Evolutionary conservation across 768 basidiomycete species (phyloP), one percentile per base, ranked within the genome.

Genomic region (Rhodotorula babjevae): DNA sequence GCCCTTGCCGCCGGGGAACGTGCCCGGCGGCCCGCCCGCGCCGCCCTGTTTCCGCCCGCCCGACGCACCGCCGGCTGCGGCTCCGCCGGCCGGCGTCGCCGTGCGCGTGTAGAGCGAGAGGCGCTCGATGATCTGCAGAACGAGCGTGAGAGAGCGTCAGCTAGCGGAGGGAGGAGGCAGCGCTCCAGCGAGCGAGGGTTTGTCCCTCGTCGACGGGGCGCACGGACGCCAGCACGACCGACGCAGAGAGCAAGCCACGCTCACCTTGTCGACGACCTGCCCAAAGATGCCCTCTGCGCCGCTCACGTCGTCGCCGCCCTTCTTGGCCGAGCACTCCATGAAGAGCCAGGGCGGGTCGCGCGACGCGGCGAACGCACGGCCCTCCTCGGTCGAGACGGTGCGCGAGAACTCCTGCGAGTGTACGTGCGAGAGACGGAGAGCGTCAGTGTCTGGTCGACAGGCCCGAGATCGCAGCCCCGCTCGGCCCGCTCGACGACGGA

Each of bases 281-380:
- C 84, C 82, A 78, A 89, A 89, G 5, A 89, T 87, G 58, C 92
- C 90, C 44, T 84, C 84, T 12, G 62, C 65, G 1, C 74, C 74
- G 11, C 56, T 67, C 15, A 76, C 67, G 49, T 97, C 93, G 25
- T 90, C 89, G 0, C 90, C 84, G 15, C 89, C 87, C 0, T 92
- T 96, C 87, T 97, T 97, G 0, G 95, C 95, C 0, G 89, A 91
- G 1, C 92, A 88, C 82, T 98, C 95, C 56, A 97, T 83, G 82
- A 98, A 98, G 58, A 93, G 83, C 29, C 89, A 90, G 27, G 86
- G 86, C 85, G 92, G 92, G 46, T 90, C 86, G 36, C 83, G 83
- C 0, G 59, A 55, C 16, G 63, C 63, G 42, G 95, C 95, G 76
- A 95, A 97, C 3, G 85, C 84, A 69, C 87, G 82, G 1, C 88